Percentiles rank a stretch among this genome's conserved stretches.
Evolutionary conservation across 1,139 yeast genomes (phyloP).

Genomic region (Suhomyces chickasaworum): DNA sequence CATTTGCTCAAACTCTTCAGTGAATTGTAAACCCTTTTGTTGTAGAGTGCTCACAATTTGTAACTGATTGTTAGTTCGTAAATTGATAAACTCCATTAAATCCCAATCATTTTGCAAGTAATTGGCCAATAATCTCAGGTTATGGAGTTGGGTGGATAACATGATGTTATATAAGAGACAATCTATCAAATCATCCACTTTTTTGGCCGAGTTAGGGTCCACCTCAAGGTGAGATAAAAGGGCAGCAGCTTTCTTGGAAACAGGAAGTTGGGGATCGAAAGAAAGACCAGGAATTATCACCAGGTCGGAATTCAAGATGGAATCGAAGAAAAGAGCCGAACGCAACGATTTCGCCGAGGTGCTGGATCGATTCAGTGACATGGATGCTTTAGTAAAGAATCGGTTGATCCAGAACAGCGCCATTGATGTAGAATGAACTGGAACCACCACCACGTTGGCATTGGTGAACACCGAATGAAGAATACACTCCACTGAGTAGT

Average conservation of each 20-base stretch:
- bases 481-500: constrained; percentile 40
- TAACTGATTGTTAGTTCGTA: constrained; percentile 7
- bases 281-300: constrained; percentile 8
- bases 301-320: constrained; percentile 3
- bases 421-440: constrained; percentile 41
- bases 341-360: constrained; percentile 25
- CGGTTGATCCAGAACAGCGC: constrained; percentile 42
- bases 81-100: constrained; percentile 11
- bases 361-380: constrained; percentile 9
- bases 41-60: constrained; percentile 10
- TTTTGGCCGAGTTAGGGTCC: constrained; percentile 17
- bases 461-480: constrained; percentile 27
- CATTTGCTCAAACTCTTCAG: constrained; percentile 1
- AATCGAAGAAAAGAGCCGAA: constrained; percentile 21
- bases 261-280: neutral
- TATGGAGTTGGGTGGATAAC: constrained; percentile 26
- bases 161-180: constrained; percentile 39
- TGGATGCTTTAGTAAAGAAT: constrained; percentile 26
- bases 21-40: constrained; percentile 11
- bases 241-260: constrained; percentile 9
- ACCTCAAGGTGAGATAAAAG: constrained; percentile 16
- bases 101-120: constrained; percentile 12
- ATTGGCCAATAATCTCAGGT: constrained; percentile 16
- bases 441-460: constrained; percentile 23
- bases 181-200: constrained; percentile 46